phyloP scores from a whole-genome alignment of 1,139 yeast species.

The Arxiozyma telluris region DNA sequence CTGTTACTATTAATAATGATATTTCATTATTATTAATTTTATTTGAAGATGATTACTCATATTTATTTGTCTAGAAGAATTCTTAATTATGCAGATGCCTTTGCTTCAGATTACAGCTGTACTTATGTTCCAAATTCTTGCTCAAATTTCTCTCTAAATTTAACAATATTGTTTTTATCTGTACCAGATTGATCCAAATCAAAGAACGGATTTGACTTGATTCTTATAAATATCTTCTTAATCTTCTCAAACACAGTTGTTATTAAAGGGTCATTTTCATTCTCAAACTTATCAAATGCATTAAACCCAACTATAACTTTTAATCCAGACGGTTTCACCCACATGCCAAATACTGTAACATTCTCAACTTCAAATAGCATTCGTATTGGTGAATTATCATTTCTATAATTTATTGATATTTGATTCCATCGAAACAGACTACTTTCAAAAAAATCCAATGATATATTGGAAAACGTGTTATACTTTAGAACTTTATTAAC shows the following conservation, averaged over 20 bases:
- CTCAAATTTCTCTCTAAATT: slow-evolving; percentile 6
- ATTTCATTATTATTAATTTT: neutral
- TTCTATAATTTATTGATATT: slow-evolving; percentile 6
- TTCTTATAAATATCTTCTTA: slow-evolving; percentile 18
- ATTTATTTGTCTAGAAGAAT: neutral
- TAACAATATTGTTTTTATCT: slow-evolving; percentile 4
- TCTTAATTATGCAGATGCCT: too few species aligned
- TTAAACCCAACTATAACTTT: slow-evolving; percentile 26
- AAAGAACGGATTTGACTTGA: slow-evolving; percentile 25
- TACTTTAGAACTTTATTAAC: slow-evolving; percentile 22
- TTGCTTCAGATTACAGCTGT: neutral
- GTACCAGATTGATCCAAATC: neutral
- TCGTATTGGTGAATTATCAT: slow-evolving; percentile 14
- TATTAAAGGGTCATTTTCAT: slow-evolving; percentile 8
- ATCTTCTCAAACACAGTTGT: slow-evolving; percentile 18
- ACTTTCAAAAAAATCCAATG: slow-evolving; percentile 29
- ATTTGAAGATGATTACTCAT: neutral
- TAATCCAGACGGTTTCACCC: slow-evolving; percentile 23
- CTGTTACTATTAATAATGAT: too few species aligned
- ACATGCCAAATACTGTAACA: slow-evolving; percentile 23
- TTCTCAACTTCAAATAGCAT: slow-evolving; percentile 25
- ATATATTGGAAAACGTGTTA: slow-evolving; percentile 27
- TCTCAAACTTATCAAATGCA: slow-evolving; percentile 11
- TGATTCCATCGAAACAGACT: slow-evolving; percentile 18
- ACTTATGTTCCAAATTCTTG: neutral